Percentiles rank a stretch among this genome's conserved stretches.
These are phyloP conservation scores for Cladosporium sp. DNA, from an alignment of 2,329 filamentous ascomycete genomes.

Conservation along the genomic window DNA sequence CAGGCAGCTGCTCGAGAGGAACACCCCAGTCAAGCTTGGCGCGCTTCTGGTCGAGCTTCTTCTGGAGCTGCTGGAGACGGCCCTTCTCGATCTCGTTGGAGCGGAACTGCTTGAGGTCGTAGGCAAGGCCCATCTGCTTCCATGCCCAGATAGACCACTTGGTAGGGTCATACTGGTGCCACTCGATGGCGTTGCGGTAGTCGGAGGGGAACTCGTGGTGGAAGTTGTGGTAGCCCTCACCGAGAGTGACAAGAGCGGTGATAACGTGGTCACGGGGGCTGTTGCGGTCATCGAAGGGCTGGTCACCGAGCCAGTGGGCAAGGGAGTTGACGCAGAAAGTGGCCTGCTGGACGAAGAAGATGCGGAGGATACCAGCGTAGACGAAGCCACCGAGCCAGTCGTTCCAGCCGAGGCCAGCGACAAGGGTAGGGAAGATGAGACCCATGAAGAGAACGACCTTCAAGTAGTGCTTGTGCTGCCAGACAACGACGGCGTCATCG, in stretches of 20 bases:
- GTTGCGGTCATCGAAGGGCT: slow-evolving; percentile 91
- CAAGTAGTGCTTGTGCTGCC: slow-evolving; percentile 83
- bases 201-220: slow-evolving; percentile 92
- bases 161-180: slow-evolving; percentile 88
- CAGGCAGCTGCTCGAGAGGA: slow-evolving; percentile 77
- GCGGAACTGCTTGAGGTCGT: slow-evolving; percentile 86
- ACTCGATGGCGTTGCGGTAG: slow-evolving; percentile 87
- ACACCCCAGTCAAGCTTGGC: slow-evolving; percentile 78
- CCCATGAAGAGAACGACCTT: slow-evolving; percentile 75
- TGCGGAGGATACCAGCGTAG: slow-evolving; percentile 78
- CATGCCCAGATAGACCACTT: slow-evolving; percentile 84
- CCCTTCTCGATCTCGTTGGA: slow-evolving; percentile 91
- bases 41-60: slow-evolving; percentile 88
- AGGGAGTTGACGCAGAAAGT: slow-evolving; percentile 92
- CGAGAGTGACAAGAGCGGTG: slow-evolving; percentile 78
- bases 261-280: slow-evolving; percentile 83
- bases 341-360: slow-evolving; percentile 87
- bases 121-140: slow-evolving; percentile 80
- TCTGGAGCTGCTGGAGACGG: slow-evolving; percentile 80
- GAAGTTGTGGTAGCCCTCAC: slow-evolving; percentile 92
- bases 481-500: slow-evolving; percentile 77
- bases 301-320: slow-evolving; percentile 85
- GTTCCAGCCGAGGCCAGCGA: slow-evolving; percentile 68
- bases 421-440: slow-evolving; percentile 66
- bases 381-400: slow-evolving; percentile 79